These are phyloP conservation scores for Penicillium salamii DNA, from an alignment of 495 filamentous ascomycete species.

Conservation along the genomic window DNA sequence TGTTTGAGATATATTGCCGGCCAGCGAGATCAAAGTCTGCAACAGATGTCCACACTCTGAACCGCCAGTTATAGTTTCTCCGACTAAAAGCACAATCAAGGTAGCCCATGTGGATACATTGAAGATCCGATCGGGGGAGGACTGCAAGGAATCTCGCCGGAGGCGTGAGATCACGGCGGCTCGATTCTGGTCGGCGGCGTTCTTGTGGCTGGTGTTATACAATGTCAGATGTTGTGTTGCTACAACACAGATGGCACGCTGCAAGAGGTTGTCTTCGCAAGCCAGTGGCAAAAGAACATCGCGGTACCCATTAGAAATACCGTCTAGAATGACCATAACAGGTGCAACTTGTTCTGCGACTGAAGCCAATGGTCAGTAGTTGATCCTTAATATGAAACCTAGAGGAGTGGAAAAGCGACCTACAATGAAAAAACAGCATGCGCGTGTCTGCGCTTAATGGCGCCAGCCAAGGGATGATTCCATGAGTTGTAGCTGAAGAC, in stretches of 20 bases:
- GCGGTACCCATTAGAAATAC: constrained; percentile 69
- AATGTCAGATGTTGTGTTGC: constrained; percentile 63
- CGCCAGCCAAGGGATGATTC: constrained; percentile 13
- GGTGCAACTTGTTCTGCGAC: constrained; percentile 20
- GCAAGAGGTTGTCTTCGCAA: constrained; percentile 65
- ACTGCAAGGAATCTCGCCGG: constrained; percentile 11
- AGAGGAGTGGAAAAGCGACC: neutral
- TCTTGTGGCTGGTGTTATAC: constrained; percentile 3
- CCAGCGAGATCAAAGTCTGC: constrained; percentile 12
- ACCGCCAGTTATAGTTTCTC: constrained; percentile 23
- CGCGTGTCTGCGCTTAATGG: constrained; percentile 6
- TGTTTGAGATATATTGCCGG: constrained; percentile 2
- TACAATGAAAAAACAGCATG: constrained; percentile 17
- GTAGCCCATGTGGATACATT: constrained; percentile 20
- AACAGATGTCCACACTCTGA: constrained; percentile 18
- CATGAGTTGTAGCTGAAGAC: neutral
- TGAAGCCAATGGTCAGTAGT: neutral
- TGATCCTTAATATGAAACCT: neutral
- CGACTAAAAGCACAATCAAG: constrained; percentile 20
- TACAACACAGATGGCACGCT: constrained; percentile 74
- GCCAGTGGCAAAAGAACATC: constrained; percentile 74
- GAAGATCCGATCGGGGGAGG: constrained; percentile 15
- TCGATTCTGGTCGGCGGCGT: constrained; percentile 10
- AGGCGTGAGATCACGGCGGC: constrained; percentile 17
- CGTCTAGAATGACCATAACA: constrained; percentile 38